Base-by-base conservation (phyloP, 1,139 yeast genomes). In the Hansenula anomala region DNA sequence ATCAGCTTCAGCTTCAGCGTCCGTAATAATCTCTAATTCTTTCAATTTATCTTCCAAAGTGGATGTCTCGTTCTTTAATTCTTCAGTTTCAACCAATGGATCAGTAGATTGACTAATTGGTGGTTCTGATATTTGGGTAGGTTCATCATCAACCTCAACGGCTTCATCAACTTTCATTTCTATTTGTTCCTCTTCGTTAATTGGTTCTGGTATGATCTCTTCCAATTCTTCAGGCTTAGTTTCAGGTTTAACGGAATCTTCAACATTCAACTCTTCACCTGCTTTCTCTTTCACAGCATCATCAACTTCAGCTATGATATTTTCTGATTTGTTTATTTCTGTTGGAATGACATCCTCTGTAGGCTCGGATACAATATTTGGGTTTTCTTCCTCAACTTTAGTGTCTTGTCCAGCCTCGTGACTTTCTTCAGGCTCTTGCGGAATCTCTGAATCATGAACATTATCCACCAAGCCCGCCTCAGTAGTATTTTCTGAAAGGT, bases 21-120 rank as follows among this genome's bases (percentile, higher is more conserved):
- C 37, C 15, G 25, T 30, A 13, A 11, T 17, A 4, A 28, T 9
- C 15, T 33, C 26, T 6, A 41, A 26, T 12, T 36, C 42, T 2
- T 38, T 15, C 6, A 41, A 23, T n/a, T 39, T 34, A 1, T 28
- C 34, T 12, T 36, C 41, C 4, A 44, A 26, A 6, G 26, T 33
- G 8, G 32, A 19, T 9, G 42, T 28, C 17, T 40, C 47, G 9
- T 40, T 33, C 13, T 28, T 28, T n/a, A 36, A 17, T 12, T 16
- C 33, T 12, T 37, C 28, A 6, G 40, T 18, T 11, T 28, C 30
- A 19, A 11, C 9, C 13, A 37, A 38, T 3, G 35, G 41, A 15
- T 36, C 39, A 7, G 42, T 36, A 4, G 45, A 42, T 27, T 42
- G 34, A 22, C 44, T 40, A 12, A 44, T 33, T 25, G 47, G 47